Conservation (phyloP, 768 basidiomycete genomes). For the Auricularia auricula-judae region DNA sequence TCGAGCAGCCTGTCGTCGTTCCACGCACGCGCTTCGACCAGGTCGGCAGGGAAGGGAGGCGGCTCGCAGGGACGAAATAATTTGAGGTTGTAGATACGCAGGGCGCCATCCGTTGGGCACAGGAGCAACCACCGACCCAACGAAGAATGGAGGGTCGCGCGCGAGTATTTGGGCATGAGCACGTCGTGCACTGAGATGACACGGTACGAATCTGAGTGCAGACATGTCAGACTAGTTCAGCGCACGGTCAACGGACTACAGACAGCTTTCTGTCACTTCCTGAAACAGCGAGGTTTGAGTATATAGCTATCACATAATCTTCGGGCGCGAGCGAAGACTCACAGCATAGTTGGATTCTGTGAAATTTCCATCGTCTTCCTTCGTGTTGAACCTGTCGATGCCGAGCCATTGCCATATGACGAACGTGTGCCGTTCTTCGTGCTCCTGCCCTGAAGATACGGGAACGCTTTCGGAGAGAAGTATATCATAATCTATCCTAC, state of each 20-base stretch:
- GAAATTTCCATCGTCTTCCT: constrained; percentile 21
- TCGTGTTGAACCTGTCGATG: constrained; percentile 53
- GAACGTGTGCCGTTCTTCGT: constrained; percentile 23
- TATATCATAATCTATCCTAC: constrained; percentile 45
- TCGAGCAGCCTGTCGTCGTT: background rate
- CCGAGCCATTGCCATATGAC: constrained; percentile 61
- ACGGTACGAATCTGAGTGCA: constrained; percentile 49
- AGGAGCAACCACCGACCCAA: constrained; percentile 34
- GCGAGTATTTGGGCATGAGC: constrained; percentile 27
- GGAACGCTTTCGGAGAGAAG: constrained; percentile 21
- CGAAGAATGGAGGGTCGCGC: constrained; percentile 26
- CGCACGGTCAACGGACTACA: constrained; percentile 12
- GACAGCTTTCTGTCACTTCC: constrained; percentile 74
- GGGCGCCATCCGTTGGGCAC: constrained; percentile 27
- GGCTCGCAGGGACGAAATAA: constrained; percentile 33
- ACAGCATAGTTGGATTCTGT: constrained; percentile 34
- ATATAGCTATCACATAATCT: background rate
- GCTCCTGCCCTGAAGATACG: constrained; percentile 3
- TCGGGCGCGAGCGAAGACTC: constrained; percentile 43
- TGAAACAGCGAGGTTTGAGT: constrained; percentile 15
- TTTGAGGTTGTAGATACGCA: constrained; percentile 37
- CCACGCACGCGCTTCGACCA: background rate
- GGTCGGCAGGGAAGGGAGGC: constrained; percentile 31
- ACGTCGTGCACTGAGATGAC: constrained; percentile 34
- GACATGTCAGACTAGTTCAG: background rate